These are phyloP conservation scores for Spinacia oleracea DNA, from an alignment of 179 eudicot genomes.

Conservation along the genomic window DNA sequence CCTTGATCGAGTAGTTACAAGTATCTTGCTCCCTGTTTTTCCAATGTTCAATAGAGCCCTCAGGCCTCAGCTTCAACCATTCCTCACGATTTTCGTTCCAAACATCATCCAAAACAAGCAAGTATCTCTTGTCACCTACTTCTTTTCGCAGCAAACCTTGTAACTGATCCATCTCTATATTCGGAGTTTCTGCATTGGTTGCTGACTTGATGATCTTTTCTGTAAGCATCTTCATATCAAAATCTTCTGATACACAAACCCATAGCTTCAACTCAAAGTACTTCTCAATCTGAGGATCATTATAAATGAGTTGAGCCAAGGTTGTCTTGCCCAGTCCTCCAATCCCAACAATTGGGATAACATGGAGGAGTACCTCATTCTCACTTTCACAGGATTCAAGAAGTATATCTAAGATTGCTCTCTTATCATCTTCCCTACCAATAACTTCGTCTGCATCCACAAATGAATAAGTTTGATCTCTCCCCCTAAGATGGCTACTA, in stretches of 20 bases:
- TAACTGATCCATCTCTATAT: conserved; percentile 21
- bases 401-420: not conserved
- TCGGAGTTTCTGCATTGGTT: not conserved
- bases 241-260: not conserved
- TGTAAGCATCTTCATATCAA: conserved; percentile 17
- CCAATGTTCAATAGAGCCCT: conserved; percentile 22
- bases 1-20: conserved; percentile 34
- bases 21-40: conserved; percentile 26
- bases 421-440: conserved; percentile 21
- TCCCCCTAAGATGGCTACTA: no score
- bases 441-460: conserved; percentile 10
- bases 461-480: conserved; percentile 20
- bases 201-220: not conserved
- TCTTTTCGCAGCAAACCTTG: conserved; percentile 3
- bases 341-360: not conserved
- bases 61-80: conserved; percentile 22
- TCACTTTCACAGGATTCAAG: not conserved
- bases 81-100: conserved; percentile 27
- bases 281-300: not conserved
- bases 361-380: not conserved
- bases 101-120: conserved; percentile 36
- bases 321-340: conserved; percentile 2
- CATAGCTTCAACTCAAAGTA: not conserved
- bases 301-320: not conserved
- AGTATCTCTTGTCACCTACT: conserved; percentile 19